phyloP scores from a whole-genome alignment of 2,329 filamentous ascomycete species.

The Emergomyces orientalis region DNA sequence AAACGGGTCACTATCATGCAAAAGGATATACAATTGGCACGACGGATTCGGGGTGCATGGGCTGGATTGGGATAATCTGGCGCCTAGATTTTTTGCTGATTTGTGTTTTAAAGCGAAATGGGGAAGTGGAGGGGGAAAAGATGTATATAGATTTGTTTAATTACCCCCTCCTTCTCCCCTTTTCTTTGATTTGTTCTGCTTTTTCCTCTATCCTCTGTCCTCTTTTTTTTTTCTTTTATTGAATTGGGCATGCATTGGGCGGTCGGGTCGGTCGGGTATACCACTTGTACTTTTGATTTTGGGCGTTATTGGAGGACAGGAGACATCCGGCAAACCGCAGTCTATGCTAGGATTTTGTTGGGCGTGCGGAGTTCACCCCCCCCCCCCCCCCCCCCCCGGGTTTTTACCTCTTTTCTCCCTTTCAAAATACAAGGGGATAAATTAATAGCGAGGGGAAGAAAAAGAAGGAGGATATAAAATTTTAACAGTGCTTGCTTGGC shows the following conservation, averaged over 20 bases:
- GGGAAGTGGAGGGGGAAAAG: background rate
- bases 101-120: background rate
- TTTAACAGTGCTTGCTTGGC: background rate
- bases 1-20: slow-evolving; percentile 97
- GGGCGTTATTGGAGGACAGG: background rate
- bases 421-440: background rate
- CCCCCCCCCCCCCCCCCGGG: too few relatives aligned
- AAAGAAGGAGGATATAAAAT: background rate
- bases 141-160: background rate
- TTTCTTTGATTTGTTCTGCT: slow-evolving; percentile 6
- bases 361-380: slow-evolving; percentile 9
- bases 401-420: background rate
- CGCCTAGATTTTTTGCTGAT: background rate
- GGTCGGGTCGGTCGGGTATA: background rate
- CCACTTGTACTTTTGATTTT: slow-evolving; percentile 2
- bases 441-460: background rate
- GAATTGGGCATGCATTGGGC: slow-evolving; percentile 4
- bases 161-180: background rate
- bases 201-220: too few relatives aligned
- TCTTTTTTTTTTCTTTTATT: slow-evolving; percentile 6
- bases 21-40: slow-evolving; percentile 91
- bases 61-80: slow-evolving; percentile 51
- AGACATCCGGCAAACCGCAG: background rate
- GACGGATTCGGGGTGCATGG: slow-evolving; percentile 69
- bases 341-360: background rate